Percentiles rank a stretch among this genome's conserved stretches.
These are phyloP conservation scores for Solanum clarkiae DNA, from an alignment of 257 asterid species.

Conservation along the genomic window DNA sequence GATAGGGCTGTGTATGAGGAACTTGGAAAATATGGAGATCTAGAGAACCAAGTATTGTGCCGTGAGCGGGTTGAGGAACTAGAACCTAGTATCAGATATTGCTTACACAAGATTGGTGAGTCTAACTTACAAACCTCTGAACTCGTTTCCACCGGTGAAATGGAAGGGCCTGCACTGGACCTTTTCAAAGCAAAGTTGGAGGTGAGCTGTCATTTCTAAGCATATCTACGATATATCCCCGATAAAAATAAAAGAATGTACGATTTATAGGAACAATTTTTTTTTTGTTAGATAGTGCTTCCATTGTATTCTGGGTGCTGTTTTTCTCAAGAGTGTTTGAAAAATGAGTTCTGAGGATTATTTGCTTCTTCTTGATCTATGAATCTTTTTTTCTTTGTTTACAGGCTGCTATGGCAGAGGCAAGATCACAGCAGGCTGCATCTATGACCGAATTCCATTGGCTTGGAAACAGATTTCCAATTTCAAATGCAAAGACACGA, in stretches of 20 bases:
- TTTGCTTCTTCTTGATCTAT: conserved; percentile 1
- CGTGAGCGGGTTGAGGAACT: conserved; percentile 92
- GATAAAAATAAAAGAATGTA: background rate
- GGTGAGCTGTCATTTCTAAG: conserved; percentile 28
- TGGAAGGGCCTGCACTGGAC: conserved; percentile 94
- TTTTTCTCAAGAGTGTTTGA: background rate
- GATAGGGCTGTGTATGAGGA: conserved; percentile 96
- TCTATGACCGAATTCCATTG: conserved; percentile 89
- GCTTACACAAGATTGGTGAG: conserved; percentile 87
- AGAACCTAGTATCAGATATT: conserved; percentile 81
- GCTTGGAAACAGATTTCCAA: conserved; percentile 84
- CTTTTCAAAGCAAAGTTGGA: conserved; percentile 92
- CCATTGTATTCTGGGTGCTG: background rate
- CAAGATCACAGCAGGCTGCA: conserved; percentile 97
- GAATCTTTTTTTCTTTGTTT: conserved; percentile 12
- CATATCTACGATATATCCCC: background rate
- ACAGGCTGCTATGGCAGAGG: conserved; percentile 98
- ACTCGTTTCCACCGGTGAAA: conserved; percentile 71
- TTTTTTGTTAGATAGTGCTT: background rate
- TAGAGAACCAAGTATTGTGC: conserved; percentile 84
- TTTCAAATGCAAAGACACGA: conserved; percentile 91
- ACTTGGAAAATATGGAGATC: conserved; percentile 94
- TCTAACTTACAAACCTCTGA: conserved; percentile 81
- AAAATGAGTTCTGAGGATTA: background rate
- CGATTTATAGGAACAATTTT: background rate